Conservation (phyloP, 768 basidiomycete genomes). For the Tulasnella sp. region DNA sequence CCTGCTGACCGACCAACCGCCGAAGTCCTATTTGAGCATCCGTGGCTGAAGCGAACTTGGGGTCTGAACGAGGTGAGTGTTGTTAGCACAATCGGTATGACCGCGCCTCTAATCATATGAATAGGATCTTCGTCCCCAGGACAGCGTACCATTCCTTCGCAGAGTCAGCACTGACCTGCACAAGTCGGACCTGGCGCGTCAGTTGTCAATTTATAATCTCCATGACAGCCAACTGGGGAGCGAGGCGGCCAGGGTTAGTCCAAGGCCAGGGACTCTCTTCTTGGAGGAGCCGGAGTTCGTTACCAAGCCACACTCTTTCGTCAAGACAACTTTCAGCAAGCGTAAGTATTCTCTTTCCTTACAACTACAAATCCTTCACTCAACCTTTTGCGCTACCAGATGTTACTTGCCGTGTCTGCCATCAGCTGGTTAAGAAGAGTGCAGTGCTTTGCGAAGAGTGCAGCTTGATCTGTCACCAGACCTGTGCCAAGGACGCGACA, state of each 20-base stretch:
- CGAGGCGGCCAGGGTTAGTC: neutral
- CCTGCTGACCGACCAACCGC: constrained; percentile 75
- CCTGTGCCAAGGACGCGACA: constrained; percentile 60
- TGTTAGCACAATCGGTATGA: neutral
- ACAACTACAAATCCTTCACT: neutral
- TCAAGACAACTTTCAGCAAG: constrained; percentile 88
- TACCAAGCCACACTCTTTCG: constrained; percentile 63
- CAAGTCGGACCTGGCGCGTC: constrained; percentile 52
- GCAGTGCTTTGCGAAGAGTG: constrained; percentile 84
- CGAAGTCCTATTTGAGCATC: constrained; percentile 75
- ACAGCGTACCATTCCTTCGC: constrained; percentile 89
- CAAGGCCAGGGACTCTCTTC: constrained; percentile 24
- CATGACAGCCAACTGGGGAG: neutral
- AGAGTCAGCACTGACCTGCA: constrained; percentile 81
- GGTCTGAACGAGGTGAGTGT: constrained; percentile 57
- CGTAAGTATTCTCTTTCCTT: neutral
- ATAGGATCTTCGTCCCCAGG: constrained; percentile 77
- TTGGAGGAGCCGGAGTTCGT: constrained; percentile 36
- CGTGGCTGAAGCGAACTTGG: constrained; percentile 79
- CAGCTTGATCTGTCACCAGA: constrained; percentile 76
- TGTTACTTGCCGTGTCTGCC: constrained; percentile 78
- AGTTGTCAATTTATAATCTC: constrained; percentile 27
- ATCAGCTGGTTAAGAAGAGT: constrained; percentile 65
- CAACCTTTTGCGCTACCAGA: constrained; percentile 36
- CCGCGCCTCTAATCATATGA: neutral